phyloP scores from a whole-genome alignment of 371 early-diverging fungal species.

The Batkoa obscura region DNA sequence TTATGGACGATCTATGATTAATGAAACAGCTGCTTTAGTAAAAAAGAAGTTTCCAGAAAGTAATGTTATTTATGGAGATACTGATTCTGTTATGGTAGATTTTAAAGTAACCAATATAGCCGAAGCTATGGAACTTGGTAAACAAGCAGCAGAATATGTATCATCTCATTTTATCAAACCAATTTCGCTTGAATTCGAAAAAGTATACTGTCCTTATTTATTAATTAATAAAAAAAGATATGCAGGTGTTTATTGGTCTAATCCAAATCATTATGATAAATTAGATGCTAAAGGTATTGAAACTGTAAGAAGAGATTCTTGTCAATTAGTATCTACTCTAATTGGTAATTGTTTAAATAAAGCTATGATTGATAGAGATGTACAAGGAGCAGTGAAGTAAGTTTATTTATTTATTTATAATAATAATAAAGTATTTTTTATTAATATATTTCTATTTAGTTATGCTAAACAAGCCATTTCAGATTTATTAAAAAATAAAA shows the following conservation, averaged over 20 bases:
- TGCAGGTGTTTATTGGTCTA: conserved; percentile 98
- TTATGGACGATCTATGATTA: conserved; percentile 98
- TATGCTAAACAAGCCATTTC: conserved; percentile 84
- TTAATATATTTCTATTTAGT: conserved; percentile 13
- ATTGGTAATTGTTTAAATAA: conserved; percentile 88
- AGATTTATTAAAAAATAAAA: conserved; percentile 87
- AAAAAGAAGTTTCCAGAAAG: conserved; percentile 64
- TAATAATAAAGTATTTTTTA: background rate
- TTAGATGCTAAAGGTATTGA: conserved; percentile 99
- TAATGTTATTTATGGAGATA: conserved; percentile 99
- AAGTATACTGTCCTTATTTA: conserved; percentile 96
- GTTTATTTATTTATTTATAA: conserved; percentile 6
- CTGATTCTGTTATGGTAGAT: conserved; percentile 99
- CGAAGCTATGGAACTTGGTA: conserved; percentile 79
- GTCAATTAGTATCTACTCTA: conserved; percentile 83
- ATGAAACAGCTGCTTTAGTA: conserved; percentile 71
- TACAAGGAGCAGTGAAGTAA: conserved; percentile 70
- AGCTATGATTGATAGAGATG: conserved; percentile 84
- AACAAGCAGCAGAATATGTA: conserved; percentile 74
- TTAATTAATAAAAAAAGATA: conserved; percentile 99
- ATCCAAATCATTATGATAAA: conserved; percentile 77
- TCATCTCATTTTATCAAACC: conserved; percentile 81
- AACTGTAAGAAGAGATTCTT: conserved; percentile 99
- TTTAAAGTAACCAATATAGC: conserved; percentile 67
- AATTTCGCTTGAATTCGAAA: conserved; percentile 98